Percentiles rank a stretch among this genome's conserved stretches.
Evolutionary conservation across 1,139 yeast genomes (phyloP).

Genomic region (Diutina mesorugosa): DNA sequence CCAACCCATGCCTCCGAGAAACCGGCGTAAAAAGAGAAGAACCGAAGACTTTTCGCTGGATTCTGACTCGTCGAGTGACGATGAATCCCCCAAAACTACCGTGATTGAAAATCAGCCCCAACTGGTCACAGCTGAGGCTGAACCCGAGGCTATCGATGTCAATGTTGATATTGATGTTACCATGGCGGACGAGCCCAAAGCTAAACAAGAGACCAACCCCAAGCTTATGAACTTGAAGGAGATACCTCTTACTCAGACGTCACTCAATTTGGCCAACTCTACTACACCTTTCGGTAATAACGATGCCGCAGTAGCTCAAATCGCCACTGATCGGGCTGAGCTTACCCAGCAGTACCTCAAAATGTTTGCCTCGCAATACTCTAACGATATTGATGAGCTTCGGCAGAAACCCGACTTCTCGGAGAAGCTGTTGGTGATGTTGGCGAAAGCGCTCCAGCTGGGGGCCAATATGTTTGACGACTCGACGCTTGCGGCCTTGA

Average conservation of each 20-base stretch:
- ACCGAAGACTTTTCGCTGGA: constrained; percentile 43
- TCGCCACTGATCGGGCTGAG: constrained; percentile 21
- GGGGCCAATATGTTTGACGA: constrained; percentile 57
- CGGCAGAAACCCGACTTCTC: constrained; percentile 56
- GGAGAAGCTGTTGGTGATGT: constrained; percentile 41
- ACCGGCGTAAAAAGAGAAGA: constrained; percentile 57
- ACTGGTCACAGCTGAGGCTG: neutral
- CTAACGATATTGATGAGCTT: constrained; percentile 49
- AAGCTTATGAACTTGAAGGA: neutral
- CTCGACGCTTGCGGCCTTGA: constrained; percentile 20
- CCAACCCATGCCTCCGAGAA: neutral
- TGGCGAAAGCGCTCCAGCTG: constrained; percentile 55
- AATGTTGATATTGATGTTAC: constrained; percentile 12
- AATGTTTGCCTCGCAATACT: constrained; percentile 45
- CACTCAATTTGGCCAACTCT: constrained; percentile 3
- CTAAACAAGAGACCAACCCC: neutral
- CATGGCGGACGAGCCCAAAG: constrained; percentile 13
- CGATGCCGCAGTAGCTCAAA: constrained; percentile 11
- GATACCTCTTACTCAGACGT: neutral
- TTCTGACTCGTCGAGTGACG: constrained; percentile 34
- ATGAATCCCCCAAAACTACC: constrained; percentile 10
- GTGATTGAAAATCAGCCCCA: constrained; percentile 8
- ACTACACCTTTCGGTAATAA: constrained; percentile 4
- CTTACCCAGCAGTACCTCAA: constrained; percentile 41
- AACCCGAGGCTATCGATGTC: neutral